These are phyloP conservation scores for Darksidea phi DNA, from an alignment of 495 filamentous ascomycete genomes.

Conservation along the genomic window DNA sequence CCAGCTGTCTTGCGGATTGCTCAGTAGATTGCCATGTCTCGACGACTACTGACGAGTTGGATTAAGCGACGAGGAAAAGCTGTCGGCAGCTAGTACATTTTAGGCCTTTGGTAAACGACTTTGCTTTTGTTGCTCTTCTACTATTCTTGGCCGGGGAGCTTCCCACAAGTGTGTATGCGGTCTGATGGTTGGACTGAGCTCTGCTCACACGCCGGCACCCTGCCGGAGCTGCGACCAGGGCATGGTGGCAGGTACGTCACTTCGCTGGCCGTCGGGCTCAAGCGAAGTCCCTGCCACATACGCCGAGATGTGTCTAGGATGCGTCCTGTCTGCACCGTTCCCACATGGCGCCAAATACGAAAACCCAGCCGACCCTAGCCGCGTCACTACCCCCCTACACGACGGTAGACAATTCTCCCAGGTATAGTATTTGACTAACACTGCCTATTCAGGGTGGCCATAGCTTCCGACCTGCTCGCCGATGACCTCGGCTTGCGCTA, in stretches of 20 bases:
- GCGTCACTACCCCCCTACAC: neutral
- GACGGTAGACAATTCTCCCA: neutral
- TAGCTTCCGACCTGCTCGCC: conserved; percentile 1
- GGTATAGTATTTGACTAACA: neutral
- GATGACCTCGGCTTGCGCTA: neutral
- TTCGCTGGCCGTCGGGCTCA: neutral
- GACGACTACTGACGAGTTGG: neutral
- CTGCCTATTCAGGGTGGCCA: neutral
- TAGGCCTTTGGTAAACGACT: too few relatives aligned
- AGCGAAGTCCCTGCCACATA: neutral
- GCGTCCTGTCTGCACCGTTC: neutral
- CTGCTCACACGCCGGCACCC: too few relatives aligned
- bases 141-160: too few relatives aligned
- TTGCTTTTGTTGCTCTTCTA: too few relatives aligned
- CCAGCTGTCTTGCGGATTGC: neutral
- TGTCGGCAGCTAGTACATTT: too few relatives aligned
- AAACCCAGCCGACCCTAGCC: neutral
- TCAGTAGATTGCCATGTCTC: conserved; percentile 3
- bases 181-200: too few relatives aligned
- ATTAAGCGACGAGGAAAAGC: neutral
- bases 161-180: too few relatives aligned
- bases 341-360: neutral
- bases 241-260: conserved; percentile 11
- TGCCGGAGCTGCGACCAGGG: neutral
- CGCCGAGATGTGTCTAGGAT: neutral